A percentile compares a stretch with the other conserved stretches of the same genome.
These are phyloP conservation scores for Ceriops zippeliana DNA, from an alignment of 345 rosid genomes.

Conservation along the genomic window DNA sequence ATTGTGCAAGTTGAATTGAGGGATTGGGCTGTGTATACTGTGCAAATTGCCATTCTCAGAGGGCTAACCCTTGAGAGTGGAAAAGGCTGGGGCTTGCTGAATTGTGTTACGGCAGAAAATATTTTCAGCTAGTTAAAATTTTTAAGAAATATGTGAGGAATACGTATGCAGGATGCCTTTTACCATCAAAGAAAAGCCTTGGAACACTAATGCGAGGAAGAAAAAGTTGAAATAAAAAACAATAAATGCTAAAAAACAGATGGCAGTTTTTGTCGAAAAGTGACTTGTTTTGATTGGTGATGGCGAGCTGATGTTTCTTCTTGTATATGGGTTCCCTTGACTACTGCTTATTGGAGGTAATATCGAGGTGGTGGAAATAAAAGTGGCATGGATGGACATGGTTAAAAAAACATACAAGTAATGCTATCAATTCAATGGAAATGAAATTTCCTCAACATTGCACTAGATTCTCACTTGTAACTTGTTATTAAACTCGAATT, in stretches of 20 bases:
- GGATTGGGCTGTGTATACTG: slow-evolving; percentile 66
- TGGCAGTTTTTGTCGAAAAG: slow-evolving; percentile 37
- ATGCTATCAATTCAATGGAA: no score
- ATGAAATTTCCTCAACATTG: neutral
- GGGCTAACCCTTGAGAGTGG: neutral
- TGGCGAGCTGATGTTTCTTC: slow-evolving; percentile 36
- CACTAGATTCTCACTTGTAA: neutral
- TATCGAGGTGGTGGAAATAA: slow-evolving; percentile 10
- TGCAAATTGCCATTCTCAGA: slow-evolving; percentile 61
- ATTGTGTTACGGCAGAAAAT: no score
- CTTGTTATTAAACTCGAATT: no score
- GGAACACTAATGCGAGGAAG: slow-evolving; percentile 36
- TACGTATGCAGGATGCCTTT: neutral
- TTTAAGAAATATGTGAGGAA: neutral
- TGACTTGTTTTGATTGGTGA: slow-evolving; percentile 15
- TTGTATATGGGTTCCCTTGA: slow-evolving; percentile 33
- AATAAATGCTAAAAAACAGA: slow-evolving; percentile 25
- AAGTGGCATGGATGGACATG: slow-evolving; percentile 8
- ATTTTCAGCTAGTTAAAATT: neutral
- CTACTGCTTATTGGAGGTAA: slow-evolving; percentile 33
- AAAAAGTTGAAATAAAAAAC: slow-evolving; percentile 12
- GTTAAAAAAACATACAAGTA: no score
- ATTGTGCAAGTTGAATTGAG: slow-evolving; percentile 64
- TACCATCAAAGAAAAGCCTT: neutral
- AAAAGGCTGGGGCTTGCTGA: no score